Evolutionary conservation across 768 basidiomycete genomes (phyloP), one percentile per base, ranked within the genome.

Genomic region (Leucocoprinus leucothites): DNA sequence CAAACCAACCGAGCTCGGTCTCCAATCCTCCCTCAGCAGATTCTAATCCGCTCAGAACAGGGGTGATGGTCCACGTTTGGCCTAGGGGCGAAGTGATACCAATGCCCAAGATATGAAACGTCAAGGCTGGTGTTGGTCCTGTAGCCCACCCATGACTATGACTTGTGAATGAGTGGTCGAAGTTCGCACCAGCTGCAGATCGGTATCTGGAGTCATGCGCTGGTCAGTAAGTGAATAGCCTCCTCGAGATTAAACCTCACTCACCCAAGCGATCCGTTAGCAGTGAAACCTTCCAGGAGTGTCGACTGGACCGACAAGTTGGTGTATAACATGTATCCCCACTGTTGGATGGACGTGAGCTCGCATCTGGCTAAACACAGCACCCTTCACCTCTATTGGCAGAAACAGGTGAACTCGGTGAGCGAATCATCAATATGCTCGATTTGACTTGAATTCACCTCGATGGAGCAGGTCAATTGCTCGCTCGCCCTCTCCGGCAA

Each of bases 321-420:
- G 13, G 81, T 83, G 63, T 75, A 76, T 3, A 84, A 67, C 69
- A 84, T 82, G 65, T 81, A 84, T 2, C 82, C 82, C 82, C 82
- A 84, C 53, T 50, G 28, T 35, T 5, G 11, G n/a, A 35, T 3
- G 18, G 9, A 9, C 16, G 16, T 40, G 18, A 50, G 31, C 49
- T 11, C 31, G 5, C 6, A 22, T 21, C 9, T 50, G 11, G 19
- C 19, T 18, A 9, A 22, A 22, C 4, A 25, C 22, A 4, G 19
- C 16, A 38, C 19, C 13, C 3, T 13, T 40, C 36, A 55, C 53
- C 53, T 55, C 53, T 55, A 18, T 28, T 2, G 25, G 21, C 9
- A 13, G 14, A 5, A 5, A 31, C 18, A 18, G 36, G n/a, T 13
- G n/a, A 7, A 2, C 22, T 18, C 25, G 7, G 52, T 53, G 31